phyloP scores from a whole-genome alignment of 83 land plant species.

The Picea engelmannii region DNA sequence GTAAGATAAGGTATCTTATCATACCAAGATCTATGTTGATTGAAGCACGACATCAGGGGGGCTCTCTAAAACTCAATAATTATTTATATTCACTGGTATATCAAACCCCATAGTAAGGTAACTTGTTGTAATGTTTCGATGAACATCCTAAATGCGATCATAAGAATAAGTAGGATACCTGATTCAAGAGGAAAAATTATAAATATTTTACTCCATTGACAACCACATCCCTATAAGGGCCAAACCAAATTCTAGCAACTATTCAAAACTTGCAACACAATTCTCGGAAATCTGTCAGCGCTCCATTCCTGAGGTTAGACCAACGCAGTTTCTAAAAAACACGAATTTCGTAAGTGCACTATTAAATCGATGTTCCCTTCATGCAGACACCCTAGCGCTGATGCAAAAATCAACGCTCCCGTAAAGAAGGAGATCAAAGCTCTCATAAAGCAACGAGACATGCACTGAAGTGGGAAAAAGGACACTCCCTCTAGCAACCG shows the following conservation, averaged over 20 bases:
- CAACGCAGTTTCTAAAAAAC: too few species aligned
- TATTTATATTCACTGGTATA: conserved; percentile 18
- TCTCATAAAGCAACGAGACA: too few species aligned
- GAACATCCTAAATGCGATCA: conserved; percentile 67
- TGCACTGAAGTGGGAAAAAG: too few species aligned
- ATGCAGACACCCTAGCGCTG: too few species aligned
- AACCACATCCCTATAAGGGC: background rate
- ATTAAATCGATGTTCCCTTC: too few species aligned
- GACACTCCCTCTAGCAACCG: too few species aligned
- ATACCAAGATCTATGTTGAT: conserved; percentile 46
- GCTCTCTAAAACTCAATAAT: conserved; percentile 27
- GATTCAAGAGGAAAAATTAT: background rate
- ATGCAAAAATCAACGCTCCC: too few species aligned
- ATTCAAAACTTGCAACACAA: background rate
- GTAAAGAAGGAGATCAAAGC: too few species aligned
- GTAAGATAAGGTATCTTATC: conserved; percentile 27
- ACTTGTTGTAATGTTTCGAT: conserved; percentile 36
- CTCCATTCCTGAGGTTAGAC: too few species aligned
- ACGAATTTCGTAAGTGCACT: too few species aligned
- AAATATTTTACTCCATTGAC: background rate
- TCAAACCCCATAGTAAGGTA: conserved; percentile 38
- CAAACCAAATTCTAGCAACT: conserved; percentile 1
- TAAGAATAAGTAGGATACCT: conserved; percentile 58
- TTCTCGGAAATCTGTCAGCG: too few species aligned
- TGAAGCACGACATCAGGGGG: conserved; percentile 56